Evolutionary conservation across 768 basidiomycete genomes (phyloP).

Genomic region (Naganishia friedmannii): DNA sequence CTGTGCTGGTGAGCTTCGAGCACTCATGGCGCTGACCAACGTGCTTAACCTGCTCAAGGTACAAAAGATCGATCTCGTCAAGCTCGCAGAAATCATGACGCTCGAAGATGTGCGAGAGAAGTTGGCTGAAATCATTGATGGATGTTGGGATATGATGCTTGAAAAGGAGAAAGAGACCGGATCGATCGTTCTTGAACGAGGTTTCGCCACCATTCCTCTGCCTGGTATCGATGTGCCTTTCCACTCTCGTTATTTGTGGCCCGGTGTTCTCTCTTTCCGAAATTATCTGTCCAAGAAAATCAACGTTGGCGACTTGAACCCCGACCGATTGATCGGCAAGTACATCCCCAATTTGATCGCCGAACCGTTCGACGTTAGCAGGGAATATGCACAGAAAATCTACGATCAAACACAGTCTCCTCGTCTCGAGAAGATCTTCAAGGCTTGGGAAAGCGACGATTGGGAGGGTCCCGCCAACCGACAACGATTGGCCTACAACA

Average conservation of each 20-base stretch:
- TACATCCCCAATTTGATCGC: conserved; percentile 93
- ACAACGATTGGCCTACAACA: conserved; percentile 90
- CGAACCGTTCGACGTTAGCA: conserved; percentile 52
- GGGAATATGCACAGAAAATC: conserved; percentile 86
- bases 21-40: conserved; percentile 88
- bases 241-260: conserved; percentile 99
- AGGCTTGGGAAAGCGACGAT: conserved; percentile 84
- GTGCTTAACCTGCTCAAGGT: conserved; percentile 94
- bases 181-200: conserved; percentile 89
- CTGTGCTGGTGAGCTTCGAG: conserved; percentile 91
- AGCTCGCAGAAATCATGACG: conserved; percentile 83
- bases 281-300: conserved; percentile 98
- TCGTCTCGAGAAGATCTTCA: conserved; percentile 88
- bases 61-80: conserved; percentile 79
- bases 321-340: conserved; percentile 87
- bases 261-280: conserved; percentile 94
- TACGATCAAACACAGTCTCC: conserved; percentile 96
- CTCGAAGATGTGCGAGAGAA: conserved; percentile 95
- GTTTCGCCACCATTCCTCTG: conserved; percentile 90
- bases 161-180: conserved; percentile 78
- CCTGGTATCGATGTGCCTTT: conserved; percentile 99
- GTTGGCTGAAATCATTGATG: conserved; percentile 84
- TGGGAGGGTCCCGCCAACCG: conserved; percentile 80
- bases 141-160: conserved; percentile 70
- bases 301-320: conserved; percentile 82